Evolutionary conservation across 441 rosid species (phyloP), one percentile per base, ranked within the genome.

Genomic region (Syzygium syzygioides): DNA sequence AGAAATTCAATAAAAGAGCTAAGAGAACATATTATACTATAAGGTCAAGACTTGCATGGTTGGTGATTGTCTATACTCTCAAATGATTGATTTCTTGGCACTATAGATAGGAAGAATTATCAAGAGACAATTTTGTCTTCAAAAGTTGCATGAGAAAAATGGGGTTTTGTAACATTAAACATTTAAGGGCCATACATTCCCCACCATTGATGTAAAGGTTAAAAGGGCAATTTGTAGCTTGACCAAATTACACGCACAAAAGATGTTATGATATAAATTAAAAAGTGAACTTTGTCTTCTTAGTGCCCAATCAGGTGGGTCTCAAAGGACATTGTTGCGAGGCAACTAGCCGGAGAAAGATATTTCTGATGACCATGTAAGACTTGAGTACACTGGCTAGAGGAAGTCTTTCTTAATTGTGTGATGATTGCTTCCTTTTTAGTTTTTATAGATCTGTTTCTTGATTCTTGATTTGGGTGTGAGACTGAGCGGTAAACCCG

Each of bases 81-180:
- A 76, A 60, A 68, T 30, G 71, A 56, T 91, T 90, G 48, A 76
- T 76, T 76, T 76, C 83, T 76, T 41, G 86, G 90, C 59, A 88
- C 50, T 59, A 30, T 79, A 26, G 79, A 86, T 20, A n/a, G 23
- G 20, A 86, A 57, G 86, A 50, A 53, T 34, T 20, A n/a, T 56
- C 66, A 91, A 90, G 88, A 91, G 93, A 92, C 93, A 94, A 92
- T 89, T 64, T 48, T 50, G 62, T 87, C 90, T 89, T 93, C 94
- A 92, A 92, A 86, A 55, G 85, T 34, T 34, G 23, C 6, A 37
- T 45, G 32, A 66, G 54, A 34, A 41, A 66, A 23, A 32, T 52
- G n/a, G 76, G 52, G 83, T 55, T 57, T 87, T 83, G 59, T 90
- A 90, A 89, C 86, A 89, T 87, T 59, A 53, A 86, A 87, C 88